Base-by-base conservation (phyloP, 2,329 filamentous ascomycete genomes). In the Aphanoascus verrucosus region DNA sequence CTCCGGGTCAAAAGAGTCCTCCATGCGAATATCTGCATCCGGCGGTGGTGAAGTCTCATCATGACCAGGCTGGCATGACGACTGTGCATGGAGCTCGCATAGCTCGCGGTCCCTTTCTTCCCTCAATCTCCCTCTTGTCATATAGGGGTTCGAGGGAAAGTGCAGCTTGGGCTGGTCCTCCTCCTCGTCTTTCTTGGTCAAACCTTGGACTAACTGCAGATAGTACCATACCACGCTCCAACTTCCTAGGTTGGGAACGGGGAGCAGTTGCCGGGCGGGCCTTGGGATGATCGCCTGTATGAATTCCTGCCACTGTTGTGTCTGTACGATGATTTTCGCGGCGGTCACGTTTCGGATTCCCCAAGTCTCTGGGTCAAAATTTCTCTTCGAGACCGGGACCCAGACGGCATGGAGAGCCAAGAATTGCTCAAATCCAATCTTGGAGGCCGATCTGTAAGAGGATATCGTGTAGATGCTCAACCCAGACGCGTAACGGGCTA, bases 351-450 rank as follows among this genome's bases (percentile, higher is more conserved):
- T 14, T 28, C 28, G 9, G 38, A 49, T 49, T 38, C 46, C 46
- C 46, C 46, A 49, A 14, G 19, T 19, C n/a, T 23, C 8, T 40
- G 46, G 46, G 8, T 40, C 9, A n/a, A 49, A 49, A 12, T 40
- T 14, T 19, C 9, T n/a, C 2, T 7, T 5, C 15, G 5, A 11
- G 4, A 49, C 8, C 8, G 2, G 35, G 6, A 42, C 40, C 54
- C 56, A 57, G 1, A 52, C 4, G 5, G 46, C 44, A 17, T 38
- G 53, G 1, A 57, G 48, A 12, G 54, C 41, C 14, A 57, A 40
- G 15, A 54, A 57, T 20, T 57, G 56, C 9, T 31, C 12, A 8
- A 41, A 6, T n/a, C 50, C 32, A 15, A 57, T 56, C 45, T 56
- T 57, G 1, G 56, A 57, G 8, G 45, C 56, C 1, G 56, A 57